phyloP scores from a whole-genome alignment of 176 grass and related monocot species.

The Luzula sylvatica region DNA sequence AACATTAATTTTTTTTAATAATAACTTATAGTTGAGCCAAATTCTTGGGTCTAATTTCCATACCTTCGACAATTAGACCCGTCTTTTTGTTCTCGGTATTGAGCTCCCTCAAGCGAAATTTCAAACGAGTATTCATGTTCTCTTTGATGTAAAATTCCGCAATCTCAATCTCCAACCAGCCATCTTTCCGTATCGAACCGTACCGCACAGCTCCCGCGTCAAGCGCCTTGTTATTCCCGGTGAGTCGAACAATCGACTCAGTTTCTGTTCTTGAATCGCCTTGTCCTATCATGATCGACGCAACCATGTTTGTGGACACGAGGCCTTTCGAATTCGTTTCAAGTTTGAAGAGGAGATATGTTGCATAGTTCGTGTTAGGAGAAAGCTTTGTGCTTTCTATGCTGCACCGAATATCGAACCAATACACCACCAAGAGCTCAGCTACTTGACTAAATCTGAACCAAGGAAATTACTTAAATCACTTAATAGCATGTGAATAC shows the following conservation, averaged over 20 bases:
- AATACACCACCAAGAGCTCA: slow-evolving; percentile 20
- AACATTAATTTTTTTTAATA: too few relatives aligned
- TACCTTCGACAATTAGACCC: slow-evolving; percentile 28
- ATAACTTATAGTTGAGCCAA: neutral
- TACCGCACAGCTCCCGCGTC: neutral
- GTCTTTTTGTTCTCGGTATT: slow-evolving; percentile 1
- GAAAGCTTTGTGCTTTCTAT: slow-evolving; percentile 22
- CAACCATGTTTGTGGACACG: neutral
- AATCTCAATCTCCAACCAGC: slow-evolving; percentile 38
- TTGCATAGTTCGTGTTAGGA: slow-evolving; percentile 16
- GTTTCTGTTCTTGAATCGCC: neutral
- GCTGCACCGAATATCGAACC: slow-evolving; percentile 24
- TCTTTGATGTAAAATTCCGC: slow-evolving; percentile 25
- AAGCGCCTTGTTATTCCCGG: neutral
- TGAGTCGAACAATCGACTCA: neutral
- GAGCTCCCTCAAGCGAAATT: slow-evolving; percentile 15
- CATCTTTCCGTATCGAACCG: slow-evolving; percentile 8
- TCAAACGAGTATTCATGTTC: slow-evolving; percentile 3
- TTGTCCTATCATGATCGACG: slow-evolving; percentile 4
- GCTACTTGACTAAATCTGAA: slow-evolving; percentile 27
- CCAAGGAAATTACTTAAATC: neutral
- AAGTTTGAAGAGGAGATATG: slow-evolving; percentile 27
- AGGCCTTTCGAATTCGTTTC: neutral
- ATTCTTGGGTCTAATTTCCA: slow-evolving; percentile 36
- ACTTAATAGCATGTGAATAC: neutral